Base-by-base conservation (phyloP, 2,329 filamentous ascomycete species). In the Arthroderma sp. region DNA sequence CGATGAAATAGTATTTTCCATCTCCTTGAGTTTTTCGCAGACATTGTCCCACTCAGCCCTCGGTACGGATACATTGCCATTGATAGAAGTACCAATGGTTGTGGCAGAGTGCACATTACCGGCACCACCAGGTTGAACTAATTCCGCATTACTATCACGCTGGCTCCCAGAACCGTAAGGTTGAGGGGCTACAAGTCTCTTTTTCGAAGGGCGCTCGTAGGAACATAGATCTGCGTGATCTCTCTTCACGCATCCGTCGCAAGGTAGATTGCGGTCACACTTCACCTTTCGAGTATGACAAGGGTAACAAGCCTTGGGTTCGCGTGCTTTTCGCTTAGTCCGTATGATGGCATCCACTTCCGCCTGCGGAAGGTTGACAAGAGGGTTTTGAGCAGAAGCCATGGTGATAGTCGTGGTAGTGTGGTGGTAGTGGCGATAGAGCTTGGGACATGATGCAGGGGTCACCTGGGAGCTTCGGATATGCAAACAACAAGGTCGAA, bases 151-250 rank as follows among this genome's bases (percentile, higher is more conserved):
- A 37, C 10, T 38, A 2, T 11, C 5, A 36, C n/a, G 15, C 3
- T 22, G 49, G 38, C 3, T 54, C 47, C 30, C 54, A 57, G 8
- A 59, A 51, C 2, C 45, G 46, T 39, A 59, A 54, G 27, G 52
- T 43, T 32, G 57, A 49, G 50, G 47, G 30, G 55, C 50, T 32
- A 59, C 52, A 39, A 61, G 57, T 30, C 66, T 54, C 52, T 67
- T 68, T 53, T 70, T 70, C 28, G 64, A 65, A 6, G 67, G 67
- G 4, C 67, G 63, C 55, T 70, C 67, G 49, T 70, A 70, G 6
- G 67, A 69, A 50, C 67, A 70, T 9, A 70, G 61, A 42, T 70
- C 65, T 31, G 66, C 66, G 52, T 70, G 67, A 51, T 70, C 67
- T 50, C 67, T 62, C 52, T 70, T 70, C 39, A 70, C 65, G 47